Evolutionary conservation across 2,329 filamentous ascomycete species (phyloP).

Genomic region (Fusarium sp.): DNA sequence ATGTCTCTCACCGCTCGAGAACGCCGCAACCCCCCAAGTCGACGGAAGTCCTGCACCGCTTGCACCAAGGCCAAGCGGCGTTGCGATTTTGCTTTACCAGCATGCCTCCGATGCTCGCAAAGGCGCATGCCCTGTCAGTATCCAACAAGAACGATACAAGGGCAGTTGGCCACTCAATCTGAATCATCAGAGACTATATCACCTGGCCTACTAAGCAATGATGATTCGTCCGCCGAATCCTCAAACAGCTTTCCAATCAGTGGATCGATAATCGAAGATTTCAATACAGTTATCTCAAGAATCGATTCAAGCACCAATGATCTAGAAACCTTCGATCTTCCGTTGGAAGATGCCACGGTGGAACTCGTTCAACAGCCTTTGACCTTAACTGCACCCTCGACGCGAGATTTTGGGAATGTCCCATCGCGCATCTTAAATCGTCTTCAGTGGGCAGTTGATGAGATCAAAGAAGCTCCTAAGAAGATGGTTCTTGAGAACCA

Average conservation of each 20-base stretch:
- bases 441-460: conserved; percentile 59
- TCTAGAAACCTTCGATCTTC: conserved; percentile 20
- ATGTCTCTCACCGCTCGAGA: conserved; percentile 51
- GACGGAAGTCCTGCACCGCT: conserved; percentile 66
- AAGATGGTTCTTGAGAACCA: conserved; percentile 61
- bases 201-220: conserved; percentile 11
- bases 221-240: conserved; percentile 9
- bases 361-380: conserved; percentile 40
- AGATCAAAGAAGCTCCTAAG: conserved; percentile 61
- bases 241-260: neutral
- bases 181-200: conserved; percentile 14
- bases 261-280: conserved; percentile 14
- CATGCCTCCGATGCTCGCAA: conserved; percentile 63
- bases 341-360: conserved; percentile 27
- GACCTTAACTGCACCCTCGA: conserved; percentile 38
- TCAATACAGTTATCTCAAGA: conserved; percentile 25
- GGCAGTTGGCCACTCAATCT: neutral
- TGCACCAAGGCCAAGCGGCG: conserved; percentile 68
- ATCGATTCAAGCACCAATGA: conserved; percentile 26
- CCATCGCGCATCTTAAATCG: conserved; percentile 47
- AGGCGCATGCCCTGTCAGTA: conserved; percentile 62
- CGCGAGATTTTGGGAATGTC: conserved; percentile 35
- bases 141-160: conserved; percentile 35
- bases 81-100: conserved; percentile 63
- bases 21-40: conserved; percentile 57